Evolutionary conservation across 78 protist species (phyloP), one percentile per base, ranked within the genome.

Genomic region (Guillardia theta): DNA sequence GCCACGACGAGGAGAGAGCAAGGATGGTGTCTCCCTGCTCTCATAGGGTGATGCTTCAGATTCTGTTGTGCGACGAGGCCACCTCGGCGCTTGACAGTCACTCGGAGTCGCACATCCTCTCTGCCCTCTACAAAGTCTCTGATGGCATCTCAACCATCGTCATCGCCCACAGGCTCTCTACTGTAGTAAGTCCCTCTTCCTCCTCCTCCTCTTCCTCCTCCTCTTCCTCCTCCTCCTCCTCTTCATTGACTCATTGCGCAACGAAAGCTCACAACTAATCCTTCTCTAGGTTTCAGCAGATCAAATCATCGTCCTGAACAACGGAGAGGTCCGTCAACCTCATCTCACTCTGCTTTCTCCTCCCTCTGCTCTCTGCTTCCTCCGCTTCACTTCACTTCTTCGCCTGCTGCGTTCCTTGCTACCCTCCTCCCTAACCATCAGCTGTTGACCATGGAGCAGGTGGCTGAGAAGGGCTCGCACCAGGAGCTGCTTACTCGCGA

Each of bases 131-230:
- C 48, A 1, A 5, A 22, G 48, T 78, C 37, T 18, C 50, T n/a
- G 15, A 18, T 27, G 90, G 53, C 15, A 46, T 45, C 90, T 15
- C 90, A 4, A n/a, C 44, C 48, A 30, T 78, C 15, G 24, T 78
- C 50, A 78, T 78, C 48, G 90, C 90, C 33, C 90, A 78, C 90
- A 18, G 90, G 41, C 90, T 78, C 90, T 78, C 90, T 4, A 78
- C 90, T 4, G 48, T 78, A 22, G 48, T 78, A 18, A 37, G 18
- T 48, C n/a, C n/a, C n/a, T n/a, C n/a, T n/a, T n/a, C n/a, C n/a
- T 53, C 64, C 64, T 12, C 12, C 64, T 21, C 33, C 64, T 53
- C 64, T 53, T 12, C 64, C 64, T 53, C 64, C 64, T 53, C 64
- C 64, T 53, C 64, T 53, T 12, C 12, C 19, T 53, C 19, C 64